phyloP scores from a whole-genome alignment of 768 basidiomycete genomes.

The Lenzites betulinus region DNA sequence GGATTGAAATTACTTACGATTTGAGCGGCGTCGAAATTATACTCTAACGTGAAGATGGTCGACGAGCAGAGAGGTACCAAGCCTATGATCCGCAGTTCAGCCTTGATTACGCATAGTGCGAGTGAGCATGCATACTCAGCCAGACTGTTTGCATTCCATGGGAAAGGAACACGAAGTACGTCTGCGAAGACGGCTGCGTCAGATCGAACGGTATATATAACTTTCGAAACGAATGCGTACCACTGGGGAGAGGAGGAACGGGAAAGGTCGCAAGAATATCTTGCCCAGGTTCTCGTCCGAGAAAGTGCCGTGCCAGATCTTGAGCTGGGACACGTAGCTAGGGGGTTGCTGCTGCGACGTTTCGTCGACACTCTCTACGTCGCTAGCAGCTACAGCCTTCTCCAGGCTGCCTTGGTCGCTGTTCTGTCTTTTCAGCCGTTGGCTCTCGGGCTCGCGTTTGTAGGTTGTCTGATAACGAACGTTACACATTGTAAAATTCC shows the following conservation, averaged over 20 bases:
- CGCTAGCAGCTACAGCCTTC: conserved; percentile 1
- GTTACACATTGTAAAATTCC: too few relatives aligned
- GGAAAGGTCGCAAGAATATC: conserved; percentile 44
- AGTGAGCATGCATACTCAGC: conserved; percentile 37
- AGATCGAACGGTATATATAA: too few relatives aligned
- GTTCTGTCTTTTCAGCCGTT: conserved; percentile 4
- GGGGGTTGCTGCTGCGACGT: conserved; percentile 12
- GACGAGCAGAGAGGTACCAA: conserved; percentile 46
- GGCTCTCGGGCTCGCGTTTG: conserved; percentile 15
- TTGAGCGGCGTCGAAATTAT: conserved; percentile 43
- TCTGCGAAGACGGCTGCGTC: conserved; percentile 20
- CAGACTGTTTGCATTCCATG: conserved; percentile 48
- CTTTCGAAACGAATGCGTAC: conserved; percentile 28
- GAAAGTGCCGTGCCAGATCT: conserved; percentile 41
- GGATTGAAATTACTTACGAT: conserved; percentile 24
- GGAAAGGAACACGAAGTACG: conserved; percentile 41
- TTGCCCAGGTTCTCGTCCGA: conserved; percentile 38
- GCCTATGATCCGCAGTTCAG: conserved; percentile 36
- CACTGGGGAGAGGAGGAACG: conserved; percentile 45
- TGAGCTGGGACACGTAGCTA: conserved; percentile 39
- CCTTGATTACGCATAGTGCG: conserved; percentile 14
- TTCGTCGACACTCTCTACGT: conserved; percentile 14
- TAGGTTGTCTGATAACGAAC: conserved; percentile 37
- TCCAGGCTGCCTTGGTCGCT: conserved; percentile 17
- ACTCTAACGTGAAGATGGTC: conserved; percentile 47